Conservation (phyloP, 768 basidiomycete species). For the Boletales sp. region DNA sequence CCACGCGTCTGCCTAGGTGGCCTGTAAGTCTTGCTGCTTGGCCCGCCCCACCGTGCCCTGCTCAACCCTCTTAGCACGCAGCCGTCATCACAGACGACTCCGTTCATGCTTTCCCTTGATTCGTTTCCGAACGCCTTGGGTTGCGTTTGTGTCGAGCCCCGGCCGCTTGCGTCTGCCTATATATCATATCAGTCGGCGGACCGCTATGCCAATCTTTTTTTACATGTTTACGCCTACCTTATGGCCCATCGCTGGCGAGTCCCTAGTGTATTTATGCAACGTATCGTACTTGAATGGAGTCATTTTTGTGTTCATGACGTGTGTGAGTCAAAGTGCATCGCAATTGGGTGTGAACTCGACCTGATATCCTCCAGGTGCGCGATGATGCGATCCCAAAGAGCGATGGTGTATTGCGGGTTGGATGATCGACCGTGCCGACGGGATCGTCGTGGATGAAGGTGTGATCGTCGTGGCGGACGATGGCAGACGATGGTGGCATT, state of each 20-base stretch:
- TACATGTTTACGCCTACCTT: constrained; percentile 15
- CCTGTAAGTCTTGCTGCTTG: constrained; percentile 21
- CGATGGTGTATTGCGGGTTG: too few species aligned
- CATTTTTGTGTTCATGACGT: neutral
- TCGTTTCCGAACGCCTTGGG: neutral
- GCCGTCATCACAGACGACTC: neutral
- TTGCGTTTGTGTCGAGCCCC: neutral
- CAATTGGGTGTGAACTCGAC: constrained; percentile 9
- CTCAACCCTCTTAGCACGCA: constrained; percentile 16
- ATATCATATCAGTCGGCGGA: constrained; percentile 20
- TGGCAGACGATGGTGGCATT: too few species aligned
- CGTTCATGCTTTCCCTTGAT: neutral
- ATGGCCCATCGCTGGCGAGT: constrained; percentile 14
- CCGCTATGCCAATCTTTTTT: neutral
- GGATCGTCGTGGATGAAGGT: too few species aligned
- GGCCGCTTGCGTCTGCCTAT: neutral
- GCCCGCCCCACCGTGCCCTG: constrained; percentile 1
- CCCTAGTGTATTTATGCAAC: constrained; percentile 9
- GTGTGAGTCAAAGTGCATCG: constrained; percentile 3
- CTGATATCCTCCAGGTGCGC: neutral
- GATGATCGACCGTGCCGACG: too few species aligned
- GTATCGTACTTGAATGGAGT: constrained; percentile 3
- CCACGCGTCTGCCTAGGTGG: constrained; percentile 29
- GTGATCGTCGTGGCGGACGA: too few species aligned
- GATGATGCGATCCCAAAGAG: neutral